A percentile compares a stretch with the other conserved stretches of the same genome.
These are phyloP conservation scores for Pseudisothecium myosuroides DNA, from an alignment of 225 moss, liverwort and hornwort species.

Conservation along the genomic window DNA sequence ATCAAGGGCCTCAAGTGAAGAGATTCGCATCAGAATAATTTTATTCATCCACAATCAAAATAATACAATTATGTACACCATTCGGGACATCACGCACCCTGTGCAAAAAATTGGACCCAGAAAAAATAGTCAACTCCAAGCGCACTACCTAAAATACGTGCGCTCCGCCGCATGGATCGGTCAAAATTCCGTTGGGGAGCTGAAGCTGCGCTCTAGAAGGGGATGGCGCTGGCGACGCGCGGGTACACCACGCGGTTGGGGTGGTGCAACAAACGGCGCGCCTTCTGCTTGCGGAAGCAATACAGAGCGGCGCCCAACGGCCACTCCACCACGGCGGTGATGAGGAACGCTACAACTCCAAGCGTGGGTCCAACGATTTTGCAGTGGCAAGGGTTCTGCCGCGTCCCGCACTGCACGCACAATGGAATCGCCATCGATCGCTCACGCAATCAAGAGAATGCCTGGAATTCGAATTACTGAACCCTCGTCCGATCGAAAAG, in stretches of 20 bases:
- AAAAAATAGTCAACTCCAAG: neutral
- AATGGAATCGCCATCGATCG: constrained; percentile 38
- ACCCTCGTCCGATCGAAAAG: neutral
- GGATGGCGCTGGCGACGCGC: constrained; percentile 35
- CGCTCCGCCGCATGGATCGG: neutral
- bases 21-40: too few relatives aligned
- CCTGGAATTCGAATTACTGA: neutral
- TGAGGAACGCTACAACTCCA: constrained; percentile 22
- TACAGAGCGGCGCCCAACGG: constrained; percentile 44
- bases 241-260: constrained; percentile 55
- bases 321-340: constrained; percentile 56
- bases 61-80: neutral
- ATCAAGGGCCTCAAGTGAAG: neutral
- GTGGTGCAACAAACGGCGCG: constrained; percentile 43
- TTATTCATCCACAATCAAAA: neutral
- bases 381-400: constrained; percentile 53
- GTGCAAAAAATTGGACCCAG: too few relatives aligned
- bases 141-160: neutral
- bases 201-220: constrained; percentile 2
- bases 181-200: neutral
- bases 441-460: too few relatives aligned
- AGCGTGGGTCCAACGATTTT: constrained; percentile 36
- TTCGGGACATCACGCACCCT: neutral
- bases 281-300: constrained; percentile 42
- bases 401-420: constrained; percentile 59